phyloP scores from a whole-genome alignment of 495 filamentous ascomycete species.

The Neurospora sp. region DNA sequence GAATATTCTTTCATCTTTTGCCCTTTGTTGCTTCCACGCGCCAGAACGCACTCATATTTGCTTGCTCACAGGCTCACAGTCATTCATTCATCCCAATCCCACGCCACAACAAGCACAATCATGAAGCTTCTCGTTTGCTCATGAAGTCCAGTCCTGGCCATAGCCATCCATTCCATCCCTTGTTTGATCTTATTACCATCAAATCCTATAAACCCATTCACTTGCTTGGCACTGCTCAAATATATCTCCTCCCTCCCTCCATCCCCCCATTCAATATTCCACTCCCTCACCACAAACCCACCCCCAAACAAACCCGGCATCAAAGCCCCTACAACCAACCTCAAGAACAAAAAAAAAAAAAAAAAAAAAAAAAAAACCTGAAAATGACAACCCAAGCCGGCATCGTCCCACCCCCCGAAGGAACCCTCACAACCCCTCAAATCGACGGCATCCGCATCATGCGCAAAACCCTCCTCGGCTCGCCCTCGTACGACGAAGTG shows the following conservation, averaged over 20 bases:
- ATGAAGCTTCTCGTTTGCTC: not conserved
- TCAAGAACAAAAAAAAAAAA: too few relatives aligned
- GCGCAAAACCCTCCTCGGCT: not conserved
- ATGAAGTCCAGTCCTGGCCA: not conserved
- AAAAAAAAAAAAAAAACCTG: too few relatives aligned
- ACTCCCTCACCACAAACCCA: too few relatives aligned
- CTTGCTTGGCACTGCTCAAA: not conserved
- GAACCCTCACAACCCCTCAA: not conserved
- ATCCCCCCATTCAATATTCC: too few relatives aligned
- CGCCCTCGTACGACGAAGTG: not conserved
- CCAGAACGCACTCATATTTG: not conserved
- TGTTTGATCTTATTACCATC: not conserved
- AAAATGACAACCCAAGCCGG: not conserved
- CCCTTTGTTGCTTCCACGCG: not conserved
- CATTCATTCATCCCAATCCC: too few relatives aligned
- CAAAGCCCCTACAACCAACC: too few relatives aligned
- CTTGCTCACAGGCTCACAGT: not conserved
- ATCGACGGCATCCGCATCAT: not conserved
- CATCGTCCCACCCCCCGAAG: not conserved
- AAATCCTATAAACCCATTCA: not conserved
- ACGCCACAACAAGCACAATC: not conserved
- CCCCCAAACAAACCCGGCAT: too few relatives aligned
- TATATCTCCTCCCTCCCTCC: too few relatives aligned
- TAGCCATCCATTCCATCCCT: not conserved
- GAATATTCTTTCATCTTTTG: not conserved